Evolutionary conservation across 2,329 filamentous ascomycete genomes (phyloP).

Genomic region (Fusarium praegraminearum): DNA sequence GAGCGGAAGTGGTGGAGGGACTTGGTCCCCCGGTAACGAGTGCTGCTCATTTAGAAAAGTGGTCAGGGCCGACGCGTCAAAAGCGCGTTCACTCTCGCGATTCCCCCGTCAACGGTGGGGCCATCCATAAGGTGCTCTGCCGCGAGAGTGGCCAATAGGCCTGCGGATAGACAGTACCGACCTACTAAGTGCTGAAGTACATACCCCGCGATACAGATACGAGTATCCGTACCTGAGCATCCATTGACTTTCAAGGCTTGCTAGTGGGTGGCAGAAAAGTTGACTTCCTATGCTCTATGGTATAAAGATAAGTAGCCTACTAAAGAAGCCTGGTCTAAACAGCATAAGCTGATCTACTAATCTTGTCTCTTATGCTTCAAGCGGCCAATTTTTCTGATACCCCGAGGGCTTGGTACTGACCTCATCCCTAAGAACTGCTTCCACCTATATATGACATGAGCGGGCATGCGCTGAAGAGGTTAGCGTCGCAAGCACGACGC

Average conservation of each 20-base stretch:
- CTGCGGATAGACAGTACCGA: neutral
- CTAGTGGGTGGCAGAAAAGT: neutral
- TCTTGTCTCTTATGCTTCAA: neutral
- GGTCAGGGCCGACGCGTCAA: constrained; percentile 34
- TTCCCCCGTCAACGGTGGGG: constrained; percentile 28
- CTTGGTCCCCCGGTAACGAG: constrained; percentile 39
- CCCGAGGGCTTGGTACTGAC: neutral
- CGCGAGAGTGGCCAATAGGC: constrained; percentile 20
- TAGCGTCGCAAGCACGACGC: constrained; percentile 9
- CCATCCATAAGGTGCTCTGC: constrained; percentile 24
- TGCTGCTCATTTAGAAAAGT: constrained; percentile 40
- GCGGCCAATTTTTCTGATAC: neutral
- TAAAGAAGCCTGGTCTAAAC: neutral
- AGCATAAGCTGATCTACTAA: neutral
- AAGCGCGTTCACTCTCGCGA: constrained; percentile 36
- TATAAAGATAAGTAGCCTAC: neutral
- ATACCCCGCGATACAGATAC: constrained; percentile 2
- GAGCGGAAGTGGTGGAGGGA: constrained; percentile 24
- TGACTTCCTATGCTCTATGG: neutral
- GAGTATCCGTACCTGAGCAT: too few relatives aligned
- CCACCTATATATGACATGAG: too few relatives aligned
- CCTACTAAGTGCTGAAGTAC: constrained; percentile 7
- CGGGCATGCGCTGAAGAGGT: neutral
- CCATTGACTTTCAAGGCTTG: too few relatives aligned
- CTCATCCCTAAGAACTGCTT: too few relatives aligned